A percentile compares a stretch with the other conserved stretches of the same genome.
Evolutionary conservation across 2,329 filamentous ascomycete species (phyloP).

Genomic region (Coleophoma crateriformis): DNA sequence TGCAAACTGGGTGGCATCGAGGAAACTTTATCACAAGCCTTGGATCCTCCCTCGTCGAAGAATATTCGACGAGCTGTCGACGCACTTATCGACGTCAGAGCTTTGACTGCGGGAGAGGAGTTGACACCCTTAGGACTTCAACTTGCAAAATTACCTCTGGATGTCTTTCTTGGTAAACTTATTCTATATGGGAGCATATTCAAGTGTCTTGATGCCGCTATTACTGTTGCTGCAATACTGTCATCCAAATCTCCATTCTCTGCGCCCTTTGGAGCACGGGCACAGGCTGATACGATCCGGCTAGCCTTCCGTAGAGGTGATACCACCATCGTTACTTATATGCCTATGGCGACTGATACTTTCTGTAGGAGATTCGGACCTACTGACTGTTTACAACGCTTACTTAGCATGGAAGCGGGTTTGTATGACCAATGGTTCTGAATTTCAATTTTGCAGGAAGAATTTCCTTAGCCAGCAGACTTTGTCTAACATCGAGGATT

Average conservation of each 20-base stretch:
- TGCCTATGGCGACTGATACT: conserved; percentile 41
- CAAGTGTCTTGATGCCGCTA: conserved; percentile 82
- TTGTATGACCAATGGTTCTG: conserved; percentile 64
- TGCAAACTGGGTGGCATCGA: conserved; percentile 94
- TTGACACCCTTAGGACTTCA: conserved; percentile 83
- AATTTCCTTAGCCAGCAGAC: conserved; percentile 91
- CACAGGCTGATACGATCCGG: conserved; percentile 75
- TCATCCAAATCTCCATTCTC: conserved; percentile 94
- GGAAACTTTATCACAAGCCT: conserved; percentile 76
- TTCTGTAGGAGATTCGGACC: conserved; percentile 78
- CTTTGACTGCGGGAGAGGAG: conserved; percentile 74
- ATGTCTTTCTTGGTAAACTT: conserved; percentile 92
- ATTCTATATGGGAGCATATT: conserved; percentile 83
- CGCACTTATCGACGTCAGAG: conserved; percentile 87
- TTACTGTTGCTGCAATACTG: conserved; percentile 88
- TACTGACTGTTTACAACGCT: conserved; percentile 90
- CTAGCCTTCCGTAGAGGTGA: conserved; percentile 68
- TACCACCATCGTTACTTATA: neutral
- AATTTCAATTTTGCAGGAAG: conserved; percentile 88
- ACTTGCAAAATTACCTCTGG: conserved; percentile 81
- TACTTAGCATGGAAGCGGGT: conserved; percentile 85
- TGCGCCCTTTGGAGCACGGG: conserved; percentile 75
- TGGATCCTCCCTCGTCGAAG: conserved; percentile 85
- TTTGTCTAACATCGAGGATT: conserved; percentile 85
- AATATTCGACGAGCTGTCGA: conserved; percentile 93